These are phyloP conservation scores for Ustilago loliicola DNA, from an alignment of 1,284 basidiomycete species.

Conservation along the genomic window DNA sequence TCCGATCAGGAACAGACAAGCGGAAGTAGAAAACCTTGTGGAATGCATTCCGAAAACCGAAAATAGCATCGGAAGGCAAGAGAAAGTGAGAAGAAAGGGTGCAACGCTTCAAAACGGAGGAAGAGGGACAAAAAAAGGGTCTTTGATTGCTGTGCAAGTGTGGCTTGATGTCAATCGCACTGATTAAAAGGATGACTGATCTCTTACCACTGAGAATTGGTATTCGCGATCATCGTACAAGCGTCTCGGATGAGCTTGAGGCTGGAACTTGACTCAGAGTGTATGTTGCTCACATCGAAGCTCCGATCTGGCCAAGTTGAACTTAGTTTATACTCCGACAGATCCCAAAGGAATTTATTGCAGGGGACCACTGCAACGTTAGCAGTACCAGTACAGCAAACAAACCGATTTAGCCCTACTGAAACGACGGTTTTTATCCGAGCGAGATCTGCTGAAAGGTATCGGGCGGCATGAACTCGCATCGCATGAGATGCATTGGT, in stretches of 20 bases:
- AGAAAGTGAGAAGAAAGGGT: neutral
- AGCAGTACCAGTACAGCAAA: neutral
- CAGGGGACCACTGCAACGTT: neutral
- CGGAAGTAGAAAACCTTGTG: conserved; percentile 17
- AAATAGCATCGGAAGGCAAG: neutral
- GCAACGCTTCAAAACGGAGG: neutral
- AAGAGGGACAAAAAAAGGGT: too few species aligned
- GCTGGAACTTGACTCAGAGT: conserved; percentile 1
- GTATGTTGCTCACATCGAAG: neutral
- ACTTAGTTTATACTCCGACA: conserved; percentile 11
- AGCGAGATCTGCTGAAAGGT: conserved; percentile 4
- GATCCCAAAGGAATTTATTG: neutral
- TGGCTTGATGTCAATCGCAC: neutral
- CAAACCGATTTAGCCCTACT: neutral
- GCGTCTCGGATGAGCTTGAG: neutral
- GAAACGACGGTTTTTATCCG: neutral
- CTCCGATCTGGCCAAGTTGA: conserved; percentile 9
- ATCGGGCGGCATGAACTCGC: conserved; percentile 2
- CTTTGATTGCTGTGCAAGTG: neutral
- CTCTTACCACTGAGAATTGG: conserved; percentile 1
- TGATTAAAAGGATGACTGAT: neutral
- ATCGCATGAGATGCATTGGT: neutral
- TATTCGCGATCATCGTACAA: neutral
- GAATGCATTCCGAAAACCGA: neutral
- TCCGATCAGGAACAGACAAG: conserved; percentile 31